phyloP scores from a whole-genome alignment of 148 eudicot species.

The Silene latifolia region DNA sequence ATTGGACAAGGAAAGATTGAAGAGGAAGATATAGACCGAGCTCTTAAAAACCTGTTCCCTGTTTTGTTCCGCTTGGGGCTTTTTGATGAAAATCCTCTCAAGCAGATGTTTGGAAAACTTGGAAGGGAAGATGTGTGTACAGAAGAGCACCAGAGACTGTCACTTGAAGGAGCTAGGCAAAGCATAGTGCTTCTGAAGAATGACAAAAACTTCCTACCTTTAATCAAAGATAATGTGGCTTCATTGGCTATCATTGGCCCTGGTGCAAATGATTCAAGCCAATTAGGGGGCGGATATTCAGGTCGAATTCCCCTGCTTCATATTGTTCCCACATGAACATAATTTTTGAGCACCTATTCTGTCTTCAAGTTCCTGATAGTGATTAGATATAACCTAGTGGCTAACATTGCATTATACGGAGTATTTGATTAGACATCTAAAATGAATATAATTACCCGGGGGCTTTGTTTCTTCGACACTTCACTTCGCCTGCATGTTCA shows the following conservation, averaged over 20 bases:
- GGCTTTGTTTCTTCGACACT: too few relatives aligned
- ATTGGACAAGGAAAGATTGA: conserved; percentile 59
- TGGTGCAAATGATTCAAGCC: conserved; percentile 53
- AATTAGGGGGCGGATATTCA: conserved; percentile 76
- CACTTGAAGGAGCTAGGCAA: conserved; percentile 85
- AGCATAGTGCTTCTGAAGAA: conserved; percentile 96
- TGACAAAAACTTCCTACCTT: conserved; percentile 60
- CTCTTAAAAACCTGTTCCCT: conserved; percentile 64
- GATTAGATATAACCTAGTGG: not conserved
- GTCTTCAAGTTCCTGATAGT: not conserved
- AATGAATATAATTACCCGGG: too few relatives aligned
- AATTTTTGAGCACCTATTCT: not conserved
- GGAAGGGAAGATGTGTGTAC: conserved; percentile 74
- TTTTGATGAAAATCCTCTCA: conserved; percentile 66
- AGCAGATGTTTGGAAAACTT: conserved; percentile 49
- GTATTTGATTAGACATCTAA: too few relatives aligned
- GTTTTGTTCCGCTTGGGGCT: conserved; percentile 80
- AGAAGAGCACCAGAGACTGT: conserved; percentile 55
- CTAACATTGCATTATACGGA: too few relatives aligned
- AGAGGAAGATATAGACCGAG: conserved; percentile 72
- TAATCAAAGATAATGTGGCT: conserved; percentile 45
- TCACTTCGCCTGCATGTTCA: too few relatives aligned
- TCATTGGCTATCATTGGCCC: conserved; percentile 84
- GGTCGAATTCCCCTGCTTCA: conserved; percentile 34
- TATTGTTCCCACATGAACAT: not conserved